Evolutionary conservation across 2,329 filamentous ascomycete genomes (phyloP).

Genomic region (Colletotrichum neosansevieriae): DNA sequence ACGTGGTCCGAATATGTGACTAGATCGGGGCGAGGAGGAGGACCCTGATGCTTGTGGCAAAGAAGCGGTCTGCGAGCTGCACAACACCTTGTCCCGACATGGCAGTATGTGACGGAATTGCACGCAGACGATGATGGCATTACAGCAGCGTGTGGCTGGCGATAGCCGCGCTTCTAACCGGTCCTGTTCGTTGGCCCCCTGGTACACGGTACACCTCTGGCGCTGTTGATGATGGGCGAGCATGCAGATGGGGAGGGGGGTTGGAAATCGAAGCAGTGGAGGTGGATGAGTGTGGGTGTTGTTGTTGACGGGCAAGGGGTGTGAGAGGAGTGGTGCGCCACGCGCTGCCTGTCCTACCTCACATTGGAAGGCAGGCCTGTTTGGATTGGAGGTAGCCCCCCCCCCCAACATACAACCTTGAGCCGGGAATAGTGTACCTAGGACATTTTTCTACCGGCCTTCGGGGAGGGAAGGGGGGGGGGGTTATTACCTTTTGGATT

Average conservation of each 20-base stretch:
- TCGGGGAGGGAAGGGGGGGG: not conserved
- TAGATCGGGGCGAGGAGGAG: too few species aligned
- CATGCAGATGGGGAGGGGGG: not conserved
- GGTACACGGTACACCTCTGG: not conserved
- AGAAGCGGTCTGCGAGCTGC: constrained; percentile 34
- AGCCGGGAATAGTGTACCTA: not conserved
- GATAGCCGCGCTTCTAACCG: constrained; percentile 9
- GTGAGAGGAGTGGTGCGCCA: not conserved
- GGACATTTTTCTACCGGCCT: not conserved
- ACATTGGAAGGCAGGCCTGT: constrained; percentile 23
- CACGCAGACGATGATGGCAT: constrained; percentile 20
- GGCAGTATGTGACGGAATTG: not conserved
- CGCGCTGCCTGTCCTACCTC: not conserved
- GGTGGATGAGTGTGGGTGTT: not conserved
- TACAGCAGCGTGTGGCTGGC: constrained; percentile 5
- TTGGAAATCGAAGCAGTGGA: not conserved
- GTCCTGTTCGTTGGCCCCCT: constrained; percentile 7
- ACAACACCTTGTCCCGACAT: not conserved
- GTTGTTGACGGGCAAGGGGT: too few species aligned
- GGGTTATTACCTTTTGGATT: not conserved
- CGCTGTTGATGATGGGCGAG: constrained; percentile 3
- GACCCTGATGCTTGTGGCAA: constrained; percentile 7
- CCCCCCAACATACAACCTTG: constrained; percentile 9
- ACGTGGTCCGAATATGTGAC: not conserved
- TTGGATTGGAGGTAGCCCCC: constrained; percentile 10